Conservation (phyloP, 495 filamentous ascomycete species). For the Talaromyces nanjingensis region DNA sequence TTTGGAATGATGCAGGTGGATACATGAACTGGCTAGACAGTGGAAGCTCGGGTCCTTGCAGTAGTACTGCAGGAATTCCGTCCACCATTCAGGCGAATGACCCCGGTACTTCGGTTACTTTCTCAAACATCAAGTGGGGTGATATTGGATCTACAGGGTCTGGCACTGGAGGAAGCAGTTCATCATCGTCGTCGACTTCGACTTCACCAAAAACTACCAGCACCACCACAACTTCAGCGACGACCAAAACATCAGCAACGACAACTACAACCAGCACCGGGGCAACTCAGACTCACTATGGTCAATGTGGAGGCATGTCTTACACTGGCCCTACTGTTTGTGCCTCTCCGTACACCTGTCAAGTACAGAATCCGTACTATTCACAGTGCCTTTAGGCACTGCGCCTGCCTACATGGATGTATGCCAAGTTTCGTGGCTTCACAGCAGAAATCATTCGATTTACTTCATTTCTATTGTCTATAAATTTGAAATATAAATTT, state of each 20-base stretch:
- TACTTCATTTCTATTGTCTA: neutral
- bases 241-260: neutral
- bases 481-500: neutral
- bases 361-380: slow-evolving; percentile 40
- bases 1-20: slow-evolving; percentile 54
- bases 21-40: slow-evolving; percentile 62
- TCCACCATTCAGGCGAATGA: slow-evolving; percentile 19
- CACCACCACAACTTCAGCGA: neutral
- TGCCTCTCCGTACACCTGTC: slow-evolving; percentile 36
- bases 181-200: neutral
- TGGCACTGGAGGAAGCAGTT: neutral
- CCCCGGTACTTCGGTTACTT: slow-evolving; percentile 25
- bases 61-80: slow-evolving; percentile 29
- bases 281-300: slow-evolving; percentile 25
- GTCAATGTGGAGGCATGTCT: slow-evolving; percentile 45
- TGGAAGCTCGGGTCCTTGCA: slow-evolving; percentile 51
- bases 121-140: slow-evolving; percentile 31
- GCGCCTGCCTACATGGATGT: neutral
- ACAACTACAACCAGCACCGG: neutral
- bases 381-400: slow-evolving; percentile 31
- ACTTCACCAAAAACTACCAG: neutral
- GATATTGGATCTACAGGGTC: slow-evolving; percentile 26
- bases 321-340: slow-evolving; percentile 42
- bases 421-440: neutral
- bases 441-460: neutral